A percentile compares a stretch with the other conserved stretches of the same genome.
phyloP scores from a whole-genome alignment of 805 yeast genomes.

The Teunomyces funiuensis region DNA sequence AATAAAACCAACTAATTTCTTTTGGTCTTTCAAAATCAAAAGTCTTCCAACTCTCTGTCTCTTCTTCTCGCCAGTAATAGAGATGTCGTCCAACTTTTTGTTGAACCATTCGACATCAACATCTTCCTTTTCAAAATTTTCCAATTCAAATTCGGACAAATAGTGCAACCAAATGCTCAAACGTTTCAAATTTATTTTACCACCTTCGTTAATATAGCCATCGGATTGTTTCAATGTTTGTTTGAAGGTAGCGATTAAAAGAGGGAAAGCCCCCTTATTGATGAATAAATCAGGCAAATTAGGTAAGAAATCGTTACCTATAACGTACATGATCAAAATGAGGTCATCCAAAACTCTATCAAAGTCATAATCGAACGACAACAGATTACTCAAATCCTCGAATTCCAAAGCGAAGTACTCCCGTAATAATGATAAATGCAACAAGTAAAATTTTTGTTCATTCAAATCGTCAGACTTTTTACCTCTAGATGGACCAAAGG shows the following conservation, averaged over 20 bases:
- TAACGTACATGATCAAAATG: slow-evolving; percentile 85
- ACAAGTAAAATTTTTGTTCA: slow-evolving; percentile 75
- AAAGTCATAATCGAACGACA: slow-evolving; percentile 73
- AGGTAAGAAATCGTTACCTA: slow-evolving; percentile 97
- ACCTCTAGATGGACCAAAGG: slow-evolving; percentile 62
- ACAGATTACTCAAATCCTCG: slow-evolving; percentile 58
- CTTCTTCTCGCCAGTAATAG: slow-evolving; percentile 68
- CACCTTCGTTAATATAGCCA: slow-evolving; percentile 83
- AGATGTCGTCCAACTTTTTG: slow-evolving; percentile 75
- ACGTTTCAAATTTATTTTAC: slow-evolving; percentile 73
- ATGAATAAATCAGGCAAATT: slow-evolving; percentile 91
- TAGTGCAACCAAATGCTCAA: slow-evolving; percentile 73
- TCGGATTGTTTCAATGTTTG: slow-evolving; percentile 68
- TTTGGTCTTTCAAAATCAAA: slow-evolving; percentile 68
- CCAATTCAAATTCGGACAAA: slow-evolving; percentile 76
- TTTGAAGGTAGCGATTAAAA: slow-evolving; percentile 84
- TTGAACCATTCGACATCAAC: slow-evolving; percentile 92
- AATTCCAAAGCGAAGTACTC: slow-evolving; percentile 91
- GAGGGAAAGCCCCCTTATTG: slow-evolving; percentile 96
- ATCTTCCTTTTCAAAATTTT: slow-evolving; percentile 80
- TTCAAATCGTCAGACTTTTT: slow-evolving; percentile 50
- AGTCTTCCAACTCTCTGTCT: slow-evolving; percentile 66
- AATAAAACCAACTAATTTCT: slow-evolving; percentile 61
- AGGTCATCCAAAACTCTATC: slow-evolving; percentile 92
- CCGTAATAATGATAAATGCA: slow-evolving; percentile 84